Conservation (phyloP, 257 asterid genomes). For the Nicotiana benthamiana region DNA sequence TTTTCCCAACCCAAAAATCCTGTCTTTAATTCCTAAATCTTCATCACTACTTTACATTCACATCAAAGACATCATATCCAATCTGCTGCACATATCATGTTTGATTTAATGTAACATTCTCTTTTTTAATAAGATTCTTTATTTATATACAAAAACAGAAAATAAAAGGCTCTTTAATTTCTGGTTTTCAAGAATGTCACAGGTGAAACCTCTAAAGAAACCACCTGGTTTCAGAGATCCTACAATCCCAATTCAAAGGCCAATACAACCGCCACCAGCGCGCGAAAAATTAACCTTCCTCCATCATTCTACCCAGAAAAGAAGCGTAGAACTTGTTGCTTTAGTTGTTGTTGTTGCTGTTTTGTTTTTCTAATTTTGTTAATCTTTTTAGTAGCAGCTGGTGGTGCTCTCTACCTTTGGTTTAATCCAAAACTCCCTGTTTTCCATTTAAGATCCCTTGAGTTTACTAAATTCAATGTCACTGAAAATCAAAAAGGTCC, state of each 20-base stretch:
- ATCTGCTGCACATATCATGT: neutral
- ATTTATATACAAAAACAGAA: neutral
- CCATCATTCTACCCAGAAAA: conserved; percentile 20
- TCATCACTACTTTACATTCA: neutral
- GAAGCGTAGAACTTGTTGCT: conserved; percentile 24
- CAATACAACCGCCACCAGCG: neutral
- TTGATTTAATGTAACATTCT: neutral
- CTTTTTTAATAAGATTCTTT: neutral
- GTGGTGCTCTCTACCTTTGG: conserved; percentile 28
- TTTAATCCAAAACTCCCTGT: conserved; percentile 42
- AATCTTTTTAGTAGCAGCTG: conserved; percentile 14
- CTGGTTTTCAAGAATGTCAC: conserved; percentile 17
- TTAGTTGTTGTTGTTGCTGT: conserved; percentile 29
- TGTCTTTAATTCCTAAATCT: neutral
- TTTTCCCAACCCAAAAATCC: neutral
- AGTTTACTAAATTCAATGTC: conserved; percentile 23
- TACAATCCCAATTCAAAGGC: conserved; percentile 9
- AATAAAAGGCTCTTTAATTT: neutral
- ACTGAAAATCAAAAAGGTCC: conserved; percentile 15
- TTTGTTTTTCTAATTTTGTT: conserved; percentile 6
- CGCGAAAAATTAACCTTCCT: conserved; percentile 14
- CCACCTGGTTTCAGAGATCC: conserved; percentile 58
- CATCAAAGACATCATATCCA: neutral
- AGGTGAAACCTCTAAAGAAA: conserved; percentile 28
- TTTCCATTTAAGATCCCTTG: conserved; percentile 24